Evolutionary conservation across 495 filamentous ascomycete species (phyloP), one percentile per base, ranked within the genome.

Genomic region (Evernia prunastri): DNA sequence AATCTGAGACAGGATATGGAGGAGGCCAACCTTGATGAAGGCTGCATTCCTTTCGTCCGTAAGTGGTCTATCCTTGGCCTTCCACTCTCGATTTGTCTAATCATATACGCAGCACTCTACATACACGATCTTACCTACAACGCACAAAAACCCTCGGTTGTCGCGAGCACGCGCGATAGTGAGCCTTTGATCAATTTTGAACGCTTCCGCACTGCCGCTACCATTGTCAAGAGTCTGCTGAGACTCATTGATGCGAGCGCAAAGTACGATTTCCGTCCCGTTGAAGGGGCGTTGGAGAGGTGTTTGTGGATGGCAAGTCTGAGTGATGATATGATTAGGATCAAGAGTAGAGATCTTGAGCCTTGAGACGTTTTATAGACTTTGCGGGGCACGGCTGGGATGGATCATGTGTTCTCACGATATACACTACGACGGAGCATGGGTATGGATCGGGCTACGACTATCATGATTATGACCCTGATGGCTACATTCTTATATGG

Each of bases 91-190:
- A 59, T 37, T 27, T 54, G 63, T 56, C 47, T 63, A 35, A 63
- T 17, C 8, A 2, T 18, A 20, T 42, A 29, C 35, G 25, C 61
- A 86, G 85, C 87, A 29, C 82, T 91, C 56, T 98, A 97, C 73
- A 93, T 92, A 8, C 92, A 96, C 69, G 95, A 99, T 69, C 81
- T 99, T n/a, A 90, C 96, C 40, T 95, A 92, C 75, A 99, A 97
- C 72, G 85, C 90, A 0, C 91, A 97, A 74, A 88, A 95, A 69
- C 92, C 93, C 20, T 79, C 87, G 70, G 62, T 88, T 77, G 69
- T 84, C 66, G 79, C 83, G 27, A 82, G 84, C 60, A 83, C 82
- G 18, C 82, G 81, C 20, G 68, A 72, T 27, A 78, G 79, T 31
- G 89, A 91, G 66, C 84, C 89, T 35, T 77, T 99, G 58, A 85